Conservation (phyloP, 176 grass and related monocot species). For the Elymus sibiricus region DNA sequence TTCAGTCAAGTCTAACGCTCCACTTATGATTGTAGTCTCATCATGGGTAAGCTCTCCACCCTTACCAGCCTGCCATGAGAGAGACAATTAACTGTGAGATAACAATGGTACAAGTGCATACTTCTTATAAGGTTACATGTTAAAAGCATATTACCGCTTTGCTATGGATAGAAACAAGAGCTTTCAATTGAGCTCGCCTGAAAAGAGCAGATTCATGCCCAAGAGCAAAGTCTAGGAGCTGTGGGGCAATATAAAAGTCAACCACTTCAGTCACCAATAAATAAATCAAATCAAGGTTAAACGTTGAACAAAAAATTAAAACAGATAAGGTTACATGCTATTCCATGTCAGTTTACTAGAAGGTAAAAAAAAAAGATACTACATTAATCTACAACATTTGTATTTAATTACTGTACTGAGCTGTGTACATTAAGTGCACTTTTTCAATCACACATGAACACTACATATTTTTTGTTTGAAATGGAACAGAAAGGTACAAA, state of each 20-base stretch:
- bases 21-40: slow-evolving; percentile 99
- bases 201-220: slow-evolving; percentile 99
- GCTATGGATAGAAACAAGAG: slow-evolving; percentile 96
- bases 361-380: neutral
- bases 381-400: slow-evolving; percentile 13
- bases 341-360: slow-evolving; percentile 21
- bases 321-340: neutral
- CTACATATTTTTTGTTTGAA: neutral
- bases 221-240: slow-evolving; percentile 96
- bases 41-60: slow-evolving; percentile 99
- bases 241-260: slow-evolving; percentile 25
- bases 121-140: slow-evolving; percentile 8
- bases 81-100: slow-evolving; percentile 16
- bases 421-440: slow-evolving; percentile 22
- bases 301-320: neutral
- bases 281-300: slow-evolving; percentile 23
- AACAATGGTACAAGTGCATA: neutral
- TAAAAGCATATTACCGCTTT: slow-evolving; percentile 72
- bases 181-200: slow-evolving; percentile 97
- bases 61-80: slow-evolving; percentile 82
- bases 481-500: neutral
- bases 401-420: neutral
- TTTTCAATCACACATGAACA: slow-evolving; percentile 3
- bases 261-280: slow-evolving; percentile 23
- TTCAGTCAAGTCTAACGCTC: slow-evolving; percentile 96